Evolutionary conservation across 345 rosid species (phyloP), one percentile per base, ranked within the genome.

Genomic region (Angophora floribunda): DNA sequence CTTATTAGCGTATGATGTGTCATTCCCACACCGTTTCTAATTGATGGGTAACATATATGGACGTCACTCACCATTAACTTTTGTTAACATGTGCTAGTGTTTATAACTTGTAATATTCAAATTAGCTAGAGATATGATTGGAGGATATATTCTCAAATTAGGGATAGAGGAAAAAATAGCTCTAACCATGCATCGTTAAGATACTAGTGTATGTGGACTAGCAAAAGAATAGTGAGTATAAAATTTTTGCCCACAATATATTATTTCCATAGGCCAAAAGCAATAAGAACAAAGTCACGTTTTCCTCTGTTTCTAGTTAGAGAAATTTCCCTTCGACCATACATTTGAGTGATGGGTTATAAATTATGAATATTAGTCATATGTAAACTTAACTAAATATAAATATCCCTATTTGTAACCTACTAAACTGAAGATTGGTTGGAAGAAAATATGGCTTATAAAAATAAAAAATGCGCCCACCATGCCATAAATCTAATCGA

Each of bases 1-100:
- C 17, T 7, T 63, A 24, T 63, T 63, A n/a, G 1, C 1, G 0
- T n/a, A 63, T 63, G 36, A n/a, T 63, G 6, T 1, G 0, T 4
- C 36, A 14, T n/a, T 63, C 41, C 4, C 36, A n/a, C 75, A 16
- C 7, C n/a, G 7, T 63, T 63, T 63, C 75, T 63, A n/a, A 63
- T n/a, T n/a, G 36, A 30, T n/a, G 19, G 75, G 75, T n/a, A n/a
- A 63, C 36, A 3, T n/a, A n/a, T 1, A 30, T n/a, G 36, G 75
- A 63, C 8, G 1, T 63, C 15, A 4, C 9, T 4, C 41, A 14
- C 41, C 15, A n/a, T 63, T 4, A 63, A 63, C n/a, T n/a, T 63
- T 63, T 3, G 75, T 63, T n/a, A n/a, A 63, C 75, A 63, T n/a
- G 32, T 13, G 41, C 9, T 63, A 14, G n/a, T 63, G 41, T 63